phyloP scores from a whole-genome alignment of 805 yeast genomes.

The Torulaspora indica region DNA sequence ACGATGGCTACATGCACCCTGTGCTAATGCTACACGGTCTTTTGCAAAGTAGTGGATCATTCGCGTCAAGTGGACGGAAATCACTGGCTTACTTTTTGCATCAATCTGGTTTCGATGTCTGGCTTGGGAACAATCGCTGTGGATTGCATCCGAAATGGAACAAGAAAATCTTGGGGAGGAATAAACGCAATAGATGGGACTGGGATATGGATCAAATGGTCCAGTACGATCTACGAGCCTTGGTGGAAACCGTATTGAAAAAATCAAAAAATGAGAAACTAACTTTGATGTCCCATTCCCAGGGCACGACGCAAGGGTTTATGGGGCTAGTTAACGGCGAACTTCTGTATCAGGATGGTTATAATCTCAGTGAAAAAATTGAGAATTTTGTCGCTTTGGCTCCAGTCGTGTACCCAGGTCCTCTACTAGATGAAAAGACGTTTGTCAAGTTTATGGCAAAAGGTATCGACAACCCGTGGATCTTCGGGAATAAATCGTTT shows the following conservation, averaged over 20 bases:
- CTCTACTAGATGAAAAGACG: slow-evolving; percentile 54
- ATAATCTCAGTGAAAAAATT: slow-evolving; percentile 47
- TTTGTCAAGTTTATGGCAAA: slow-evolving; percentile 61
- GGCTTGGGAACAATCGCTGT: slow-evolving; percentile 89
- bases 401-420: slow-evolving; percentile 90
- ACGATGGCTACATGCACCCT: slow-evolving; percentile 45
- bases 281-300: slow-evolving; percentile 77
- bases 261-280: slow-evolving; percentile 42
- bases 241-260: slow-evolving; percentile 56
- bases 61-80: slow-evolving; percentile 72
- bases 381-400: slow-evolving; percentile 73
- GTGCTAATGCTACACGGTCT: slow-evolving; percentile 80
- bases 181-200: slow-evolving; percentile 61
- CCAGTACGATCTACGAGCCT: slow-evolving; percentile 65
- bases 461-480: slow-evolving; percentile 43
- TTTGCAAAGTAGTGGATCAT: slow-evolving; percentile 82
- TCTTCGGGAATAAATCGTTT: slow-evolving; percentile 76
- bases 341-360: slow-evolving; percentile 28
- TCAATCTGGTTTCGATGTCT: slow-evolving; percentile 68
- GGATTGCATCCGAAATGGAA: slow-evolving; percentile 73
- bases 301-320: slow-evolving; percentile 87
- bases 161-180: slow-evolving; percentile 35
- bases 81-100: slow-evolving; percentile 61
- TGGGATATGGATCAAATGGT: slow-evolving; percentile 92
- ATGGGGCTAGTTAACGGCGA: slow-evolving; percentile 54